These are phyloP conservation scores for Trametes sanguinea DNA, from an alignment of 768 basidiomycete species.

Conservation along the genomic window DNA sequence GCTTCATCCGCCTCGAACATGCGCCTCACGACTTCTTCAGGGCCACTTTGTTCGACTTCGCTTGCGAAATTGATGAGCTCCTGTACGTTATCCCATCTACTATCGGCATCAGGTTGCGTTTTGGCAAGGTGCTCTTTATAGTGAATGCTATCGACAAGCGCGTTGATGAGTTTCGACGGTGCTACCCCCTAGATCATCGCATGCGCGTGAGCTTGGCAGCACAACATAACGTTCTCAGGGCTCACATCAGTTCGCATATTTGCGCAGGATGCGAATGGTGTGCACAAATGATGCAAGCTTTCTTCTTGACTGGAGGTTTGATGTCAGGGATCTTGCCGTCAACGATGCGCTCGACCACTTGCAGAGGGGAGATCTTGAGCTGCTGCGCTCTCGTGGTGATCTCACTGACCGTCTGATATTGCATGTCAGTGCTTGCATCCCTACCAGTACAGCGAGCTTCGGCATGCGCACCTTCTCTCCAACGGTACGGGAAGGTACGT, in stretches of 20 bases:
- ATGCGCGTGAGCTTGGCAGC: background rate
- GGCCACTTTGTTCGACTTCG: slow-evolving; percentile 43
- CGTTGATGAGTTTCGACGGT: slow-evolving; percentile 64
- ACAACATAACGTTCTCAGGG: background rate
- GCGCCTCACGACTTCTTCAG: slow-evolving; percentile 30
- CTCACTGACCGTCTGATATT: slow-evolving; percentile 57
- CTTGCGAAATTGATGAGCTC: slow-evolving; percentile 81
- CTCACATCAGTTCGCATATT: slow-evolving; percentile 56
- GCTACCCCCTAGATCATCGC: slow-evolving; percentile 47
- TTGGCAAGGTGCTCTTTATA: slow-evolving; percentile 72
- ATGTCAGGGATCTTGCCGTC: slow-evolving; percentile 62
- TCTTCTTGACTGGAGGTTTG: slow-evolving; percentile 66
- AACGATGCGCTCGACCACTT: slow-evolving; percentile 62
- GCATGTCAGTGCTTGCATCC: background rate
- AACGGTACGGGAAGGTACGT: slow-evolving; percentile 69
- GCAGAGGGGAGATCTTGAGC: slow-evolving; percentile 55
- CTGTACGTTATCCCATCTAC: slow-evolving; percentile 83
- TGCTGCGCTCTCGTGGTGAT: slow-evolving; percentile 54
- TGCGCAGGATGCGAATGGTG: slow-evolving; percentile 51
- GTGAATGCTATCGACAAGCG: slow-evolving; percentile 54
- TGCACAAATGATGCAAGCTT: slow-evolving; percentile 64
- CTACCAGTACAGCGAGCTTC: background rate
- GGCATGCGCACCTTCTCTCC: slow-evolving; percentile 68
- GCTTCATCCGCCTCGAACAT: slow-evolving; percentile 10
- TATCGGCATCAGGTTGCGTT: slow-evolving; percentile 72